Base-by-base conservation (phyloP, 768 basidiomycete genomes). In the Stropharia rugosoannulata region DNA sequence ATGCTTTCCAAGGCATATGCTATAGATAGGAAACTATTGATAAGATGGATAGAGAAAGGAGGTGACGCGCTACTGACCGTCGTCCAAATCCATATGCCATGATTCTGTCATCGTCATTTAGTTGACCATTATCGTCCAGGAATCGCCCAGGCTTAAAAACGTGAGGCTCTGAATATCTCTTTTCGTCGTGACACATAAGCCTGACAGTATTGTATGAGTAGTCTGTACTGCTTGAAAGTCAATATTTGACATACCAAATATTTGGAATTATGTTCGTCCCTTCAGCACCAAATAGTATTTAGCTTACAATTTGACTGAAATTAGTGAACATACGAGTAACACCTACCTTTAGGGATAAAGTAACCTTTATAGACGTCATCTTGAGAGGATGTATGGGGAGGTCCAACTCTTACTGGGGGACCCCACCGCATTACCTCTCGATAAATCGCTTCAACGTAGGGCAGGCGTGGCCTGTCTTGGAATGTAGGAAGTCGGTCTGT, bases 401-500 rank as follows among this genome's bases (percentile, higher is more conserved):
- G n/a, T 16, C 49, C 57, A 22, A 57, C 10, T 10, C 27, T 35
- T 13, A 47, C 25, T 27, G 56, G 45, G n/a, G 44, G 56, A n/a
- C 41, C 41, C 50, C 54, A 61, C 15, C 65, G 51, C 36, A 66
- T 52, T n/a, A 63, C 38, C 47, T 64, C 61, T 15, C 59, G 56
- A 39, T 59, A 59, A 18, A 65, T 49, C 0, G 63, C 62, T 40
- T 60, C 61, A 7, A 60, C 47, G 42, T 66, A 73, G 4, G 72
- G 71, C 2, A 72, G 54, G 15, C 55, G 49, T 2, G 47, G 10
- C 4, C 61, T 54, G 54, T 73, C 71, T 7, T 62, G 61, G 39
- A 67, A 59, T 1, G 47, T 59, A 1, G 71, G 68, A 11, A 74
- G 55, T 2, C 72, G 63, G 8, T 65, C 60, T 8, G 52, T 52